Conservation (phyloP, 2,329 filamentous ascomycete genomes). For the Fusarium humuli region DNA sequence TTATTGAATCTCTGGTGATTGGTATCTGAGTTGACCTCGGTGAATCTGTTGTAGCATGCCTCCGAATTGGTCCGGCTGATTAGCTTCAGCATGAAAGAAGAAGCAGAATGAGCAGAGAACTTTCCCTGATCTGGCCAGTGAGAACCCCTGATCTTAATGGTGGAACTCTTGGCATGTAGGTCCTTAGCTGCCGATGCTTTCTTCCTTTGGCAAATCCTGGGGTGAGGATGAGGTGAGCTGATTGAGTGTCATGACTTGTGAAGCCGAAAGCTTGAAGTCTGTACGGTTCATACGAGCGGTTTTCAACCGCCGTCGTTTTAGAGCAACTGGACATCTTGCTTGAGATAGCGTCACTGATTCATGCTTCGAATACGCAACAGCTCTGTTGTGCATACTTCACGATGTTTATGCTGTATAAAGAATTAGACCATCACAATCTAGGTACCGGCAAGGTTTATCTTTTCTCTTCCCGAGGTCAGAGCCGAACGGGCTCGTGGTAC, state of each 20-base stretch:
- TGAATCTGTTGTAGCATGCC: constrained; percentile 34
- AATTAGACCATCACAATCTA: neutral
- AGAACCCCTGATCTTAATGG: constrained; percentile 28
- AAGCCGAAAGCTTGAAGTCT: constrained; percentile 13
- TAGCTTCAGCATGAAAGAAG: constrained; percentile 14
- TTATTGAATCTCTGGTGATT: neutral
- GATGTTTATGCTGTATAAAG: neutral
- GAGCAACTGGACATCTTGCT: neutral
- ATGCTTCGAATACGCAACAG: neutral
- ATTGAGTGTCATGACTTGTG: constrained; percentile 21
- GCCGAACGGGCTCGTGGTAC: constrained; percentile 26
- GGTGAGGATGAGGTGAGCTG: constrained; percentile 33
- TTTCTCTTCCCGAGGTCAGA: constrained; percentile 34
- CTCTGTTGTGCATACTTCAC: constrained; percentile 40
- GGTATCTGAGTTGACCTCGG: constrained; percentile 41
- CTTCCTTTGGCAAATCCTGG: constrained; percentile 33
- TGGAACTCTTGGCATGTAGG: constrained; percentile 29
- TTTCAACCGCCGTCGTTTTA: constrained; percentile 15
- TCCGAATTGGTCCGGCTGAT: constrained; percentile 14
- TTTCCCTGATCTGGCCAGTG: constrained; percentile 16
- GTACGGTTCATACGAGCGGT: constrained; percentile 14
- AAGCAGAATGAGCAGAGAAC: constrained; percentile 33
- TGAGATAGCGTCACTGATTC: neutral
- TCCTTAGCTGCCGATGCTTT: constrained; percentile 21
- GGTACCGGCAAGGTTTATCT: constrained; percentile 20